These are phyloP conservation scores for Lactarius sanguifluus DNA, from an alignment of 768 basidiomycete genomes.

Conservation along the genomic window DNA sequence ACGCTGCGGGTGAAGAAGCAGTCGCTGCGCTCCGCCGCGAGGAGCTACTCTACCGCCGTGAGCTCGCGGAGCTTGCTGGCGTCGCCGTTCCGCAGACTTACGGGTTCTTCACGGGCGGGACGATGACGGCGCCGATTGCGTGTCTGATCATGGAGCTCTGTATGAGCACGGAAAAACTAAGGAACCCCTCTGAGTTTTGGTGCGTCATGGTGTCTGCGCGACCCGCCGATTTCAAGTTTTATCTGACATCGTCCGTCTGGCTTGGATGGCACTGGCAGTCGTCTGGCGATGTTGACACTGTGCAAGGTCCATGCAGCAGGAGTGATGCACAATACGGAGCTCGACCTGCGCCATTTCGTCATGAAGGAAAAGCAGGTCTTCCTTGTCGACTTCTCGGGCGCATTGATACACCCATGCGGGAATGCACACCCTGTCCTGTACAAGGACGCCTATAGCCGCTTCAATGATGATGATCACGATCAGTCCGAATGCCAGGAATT, in stretches of 20 bases:
- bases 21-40: constrained; percentile 10
- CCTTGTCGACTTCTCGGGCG: constrained; percentile 18
- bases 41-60: constrained; percentile 2
- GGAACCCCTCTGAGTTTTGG: constrained; percentile 13
- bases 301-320: constrained; percentile 18
- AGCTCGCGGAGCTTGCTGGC: constrained; percentile 11
- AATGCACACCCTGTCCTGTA: constrained; percentile 7
- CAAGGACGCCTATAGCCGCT: neutral
- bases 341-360: constrained; percentile 22
- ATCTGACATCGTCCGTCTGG: neutral
- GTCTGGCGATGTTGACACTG: constrained; percentile 19
- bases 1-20: constrained; percentile 8
- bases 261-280: neutral
- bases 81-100: constrained; percentile 17
- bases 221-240: neutral
- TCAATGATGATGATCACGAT: constrained; percentile 2
- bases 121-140: constrained; percentile 1
- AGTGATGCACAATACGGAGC: constrained; percentile 11
- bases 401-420: constrained; percentile 4
- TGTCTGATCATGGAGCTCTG: constrained; percentile 22
- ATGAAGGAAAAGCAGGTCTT: constrained; percentile 19
- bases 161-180: constrained; percentile 6
- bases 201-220: constrained; percentile 2
- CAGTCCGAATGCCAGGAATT: constrained; percentile 8
- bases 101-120: constrained; percentile 17